Evolutionary conservation across 306 rosid species (phyloP).

Genomic region (Casuarina glauca): DNA sequence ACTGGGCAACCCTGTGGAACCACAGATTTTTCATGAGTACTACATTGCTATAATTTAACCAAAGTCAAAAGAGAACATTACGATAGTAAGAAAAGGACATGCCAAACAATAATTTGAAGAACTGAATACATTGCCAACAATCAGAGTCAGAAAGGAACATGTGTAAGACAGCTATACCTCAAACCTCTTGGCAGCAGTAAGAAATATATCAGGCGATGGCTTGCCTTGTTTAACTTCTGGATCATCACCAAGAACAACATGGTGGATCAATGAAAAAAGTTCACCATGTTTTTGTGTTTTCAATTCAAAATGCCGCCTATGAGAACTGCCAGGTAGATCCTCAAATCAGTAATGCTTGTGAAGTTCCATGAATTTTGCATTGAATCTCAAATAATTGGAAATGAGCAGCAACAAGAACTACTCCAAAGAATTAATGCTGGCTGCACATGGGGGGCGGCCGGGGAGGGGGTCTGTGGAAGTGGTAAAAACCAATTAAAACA

Average conservation of each 20-base stretch:
- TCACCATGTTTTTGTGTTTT: conserved; percentile 81
- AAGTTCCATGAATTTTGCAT: conserved; percentile 8
- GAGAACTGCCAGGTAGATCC: conserved; percentile 55
- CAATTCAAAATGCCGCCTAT: conserved; percentile 73
- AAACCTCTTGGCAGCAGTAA: conserved; percentile 89
- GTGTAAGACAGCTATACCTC: conserved; percentile 54
- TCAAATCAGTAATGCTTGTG: conserved; percentile 28
- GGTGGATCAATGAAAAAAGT: conserved; percentile 83
- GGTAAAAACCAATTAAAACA: conserved; percentile 1
- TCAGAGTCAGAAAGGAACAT: not conserved
- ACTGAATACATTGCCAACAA: conserved; percentile 8
- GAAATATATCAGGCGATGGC: conserved; percentile 89
- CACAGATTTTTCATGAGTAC: conserved; percentile 28
- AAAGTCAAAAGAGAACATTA: conserved; percentile 2
- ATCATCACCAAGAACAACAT: conserved; percentile 87
- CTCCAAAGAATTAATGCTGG: conserved; percentile 5
- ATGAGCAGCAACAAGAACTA: conserved; percentile 3
- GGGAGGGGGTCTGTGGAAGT: not conserved
- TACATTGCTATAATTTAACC: not conserved
- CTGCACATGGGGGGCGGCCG: too few relatives aligned
- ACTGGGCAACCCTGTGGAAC: conserved; percentile 66
- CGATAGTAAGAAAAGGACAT: conserved; percentile 13
- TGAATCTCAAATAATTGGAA: not conserved
- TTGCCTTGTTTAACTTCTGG: conserved; percentile 95
- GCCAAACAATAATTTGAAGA: conserved; percentile 9